Evolutionary conservation across 495 filamentous ascomycete species (phyloP), one percentile per base, ranked within the genome.

Genomic region (Halenospora varia): DNA sequence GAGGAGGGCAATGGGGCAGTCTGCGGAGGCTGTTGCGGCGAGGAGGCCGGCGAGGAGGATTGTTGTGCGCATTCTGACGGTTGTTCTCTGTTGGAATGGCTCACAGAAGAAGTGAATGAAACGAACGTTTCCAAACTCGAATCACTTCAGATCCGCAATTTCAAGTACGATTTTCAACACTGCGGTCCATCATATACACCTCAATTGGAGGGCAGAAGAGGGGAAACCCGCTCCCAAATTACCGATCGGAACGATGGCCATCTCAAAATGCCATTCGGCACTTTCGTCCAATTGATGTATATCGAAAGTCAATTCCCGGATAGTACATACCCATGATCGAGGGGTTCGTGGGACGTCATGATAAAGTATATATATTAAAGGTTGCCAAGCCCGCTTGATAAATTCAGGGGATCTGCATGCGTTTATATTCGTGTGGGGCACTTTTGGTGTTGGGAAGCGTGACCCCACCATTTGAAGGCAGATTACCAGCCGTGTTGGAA

Each of bases 1-100:
- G 18, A 72, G 65, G 25, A 70, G 57, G 13, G 67, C 67, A 56
- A 68, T 65, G 1, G 66, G 67, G 51, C 68, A 72, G 13, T 70
- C 62, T 15, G 63, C 65, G 11, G 63, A 56, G 29, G 44, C 60
- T 11, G 47, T 49, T 6, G 44, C 57, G 18, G 55, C 48, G 47
- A 49, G 47, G 9, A 19, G 18, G 20, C 23, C 10, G 19, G 47
- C 20, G 8, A 45, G 11, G 42, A 45, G n/a, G 17, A 45, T 45
- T 4, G 42, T 9, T 6, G 42, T 4, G n/a, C 8, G 42, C 42
- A 45, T 45, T 3, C 3, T 45, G 42, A 17, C 17, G 18, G 13
- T 20, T 45, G 42, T 45, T 45, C 17, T 15, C 17, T 20, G 6
- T 45, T n/a, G 47, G 24, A 49, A 9, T 24, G 29, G 29, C 29